Base-by-base conservation (phyloP, 768 basidiomycete species). In the Mycena kentingensis region DNA sequence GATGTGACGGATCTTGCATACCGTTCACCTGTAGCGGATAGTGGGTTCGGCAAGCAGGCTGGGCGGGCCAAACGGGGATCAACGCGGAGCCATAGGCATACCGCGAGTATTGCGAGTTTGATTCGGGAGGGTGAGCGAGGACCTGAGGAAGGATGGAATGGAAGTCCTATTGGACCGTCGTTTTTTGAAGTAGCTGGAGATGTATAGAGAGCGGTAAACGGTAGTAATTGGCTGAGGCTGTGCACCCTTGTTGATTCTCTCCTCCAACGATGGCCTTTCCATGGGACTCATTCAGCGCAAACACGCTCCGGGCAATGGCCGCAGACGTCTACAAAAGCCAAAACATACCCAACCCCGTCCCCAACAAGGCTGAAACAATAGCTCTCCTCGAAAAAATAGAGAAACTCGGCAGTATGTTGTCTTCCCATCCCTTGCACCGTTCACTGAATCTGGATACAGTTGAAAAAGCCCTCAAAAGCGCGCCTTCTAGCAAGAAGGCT, bases 131-230 rank as follows among this genome's bases (percentile, higher is more conserved):
- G 90, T 32, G 88, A 92, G 61, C 70, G 88, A 43, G 71, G 76
- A 25, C 82, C 81, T n/a, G 87, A 85, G 63, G 90, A 90, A 59
- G 88, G 87, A 2, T 91, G 89, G 90, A 90, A 88, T 67, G 85
- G 87, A 5, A 84, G 89, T 49, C 61, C 60, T 60, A 77, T 65
- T 11, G 76, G 73, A 24, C 73, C 76, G 44, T 70, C 74, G 0
- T 87, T 88, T 55, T 73, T 70, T 27, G 74, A 82, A 58, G 78
- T 81, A 15, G 73, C 77, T 12, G 70, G 69, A 42, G 71, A 69
- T 7, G 58, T 53, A n/a, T n/a, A 25, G 60, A 60, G 47, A 52
- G 54, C 29, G 61, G 60, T n/a, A 37, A 47, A 39, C 46, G 58
- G 41, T 42, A 37, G 18, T 37, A 11, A 19, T 39, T 19, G 8